These are phyloP conservation scores for Leersia perrieri DNA, from an alignment of 176 grass and related monocot genomes.

Conservation along the genomic window DNA sequence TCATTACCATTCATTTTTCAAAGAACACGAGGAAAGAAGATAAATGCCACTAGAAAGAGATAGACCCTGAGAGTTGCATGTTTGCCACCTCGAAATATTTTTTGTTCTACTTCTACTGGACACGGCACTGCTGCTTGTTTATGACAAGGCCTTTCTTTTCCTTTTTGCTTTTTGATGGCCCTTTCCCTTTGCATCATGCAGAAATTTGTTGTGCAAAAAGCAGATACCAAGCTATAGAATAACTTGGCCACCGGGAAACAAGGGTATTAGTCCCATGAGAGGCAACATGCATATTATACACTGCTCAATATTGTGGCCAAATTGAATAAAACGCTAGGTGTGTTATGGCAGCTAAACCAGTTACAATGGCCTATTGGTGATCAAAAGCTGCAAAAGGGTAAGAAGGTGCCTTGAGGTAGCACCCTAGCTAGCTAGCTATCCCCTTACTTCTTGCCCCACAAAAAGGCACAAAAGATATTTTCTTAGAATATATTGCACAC, in stretches of 20 bases:
- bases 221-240: slow-evolving; percentile 35
- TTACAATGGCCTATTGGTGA: background rate
- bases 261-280: slow-evolving; percentile 3
- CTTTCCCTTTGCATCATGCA: slow-evolving; percentile 40
- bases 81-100: slow-evolving; percentile 24
- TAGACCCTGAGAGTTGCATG: slow-evolving; percentile 3
- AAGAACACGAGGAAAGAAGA: slow-evolving; percentile 21
- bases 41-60: background rate
- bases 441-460: background rate
- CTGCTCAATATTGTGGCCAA: background rate
- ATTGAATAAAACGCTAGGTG: background rate
- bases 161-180: slow-evolving; percentile 1
- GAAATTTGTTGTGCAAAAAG: slow-evolving; percentile 5
- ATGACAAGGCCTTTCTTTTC: slow-evolving; percentile 6
- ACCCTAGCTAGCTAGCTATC: background rate
- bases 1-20: background rate
- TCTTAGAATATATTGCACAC: background rate
- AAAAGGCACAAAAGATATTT: background rate
- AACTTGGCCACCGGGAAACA: slow-evolving; percentile 34
- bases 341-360: background rate
- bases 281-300: background rate
- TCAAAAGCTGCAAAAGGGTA: slow-evolving; percentile 1
- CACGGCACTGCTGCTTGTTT: slow-evolving; percentile 16
- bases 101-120: background rate
- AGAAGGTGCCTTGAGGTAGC: slow-evolving; percentile 22